Evolutionary conservation across 1,284 basidiomycete genomes (phyloP), one percentile per base, ranked within the genome.

Genomic region (Irpex lacteus): DNA sequence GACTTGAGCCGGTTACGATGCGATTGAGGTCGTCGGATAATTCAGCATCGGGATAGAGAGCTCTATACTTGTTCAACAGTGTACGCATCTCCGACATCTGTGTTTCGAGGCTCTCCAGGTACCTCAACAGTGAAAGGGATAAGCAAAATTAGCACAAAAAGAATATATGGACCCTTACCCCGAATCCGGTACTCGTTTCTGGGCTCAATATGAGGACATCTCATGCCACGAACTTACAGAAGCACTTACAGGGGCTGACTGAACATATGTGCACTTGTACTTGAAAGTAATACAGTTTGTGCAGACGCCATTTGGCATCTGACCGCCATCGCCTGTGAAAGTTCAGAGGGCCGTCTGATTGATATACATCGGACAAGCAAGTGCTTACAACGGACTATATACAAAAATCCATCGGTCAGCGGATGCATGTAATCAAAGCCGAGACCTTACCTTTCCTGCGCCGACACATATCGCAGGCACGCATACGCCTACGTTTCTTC

Each of bases 261-360:
- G 44, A 18, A 60, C 49, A 47, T 50, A 60, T 18, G 59, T 60
- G 36, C 59, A 60, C 18, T 60, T 47, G 32, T 60, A 60, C n/a
- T 60, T 53, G 49, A 49, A 50, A 11, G 49, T 50, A 18, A 49
- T 52, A 52, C 59, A 60, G 36, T 60, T 60, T 7, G 49, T 50
- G 26, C 59, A 60, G 18, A 36, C 44, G 40, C 44, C 49, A 18
- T 52, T 36, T 52, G 59, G 59, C 34, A 59, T 59, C 13, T 57
- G 59, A 34, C 49, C 59, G 19, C 59, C 59, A n/a, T 60, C 59
- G 34, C 59, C 59, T 60, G 26, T 6, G 19, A 7, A 6, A 13
- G 36, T 59, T 44, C 36, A 59, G 57, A 11, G 13, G 9, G 15
- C 5, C n/a, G 40, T 13, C 52, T 4, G 36, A 3, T n/a, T 13